Conservation (phyloP, 495 filamentous ascomycete species). For the Hypoxylon lenormandii region DNA sequence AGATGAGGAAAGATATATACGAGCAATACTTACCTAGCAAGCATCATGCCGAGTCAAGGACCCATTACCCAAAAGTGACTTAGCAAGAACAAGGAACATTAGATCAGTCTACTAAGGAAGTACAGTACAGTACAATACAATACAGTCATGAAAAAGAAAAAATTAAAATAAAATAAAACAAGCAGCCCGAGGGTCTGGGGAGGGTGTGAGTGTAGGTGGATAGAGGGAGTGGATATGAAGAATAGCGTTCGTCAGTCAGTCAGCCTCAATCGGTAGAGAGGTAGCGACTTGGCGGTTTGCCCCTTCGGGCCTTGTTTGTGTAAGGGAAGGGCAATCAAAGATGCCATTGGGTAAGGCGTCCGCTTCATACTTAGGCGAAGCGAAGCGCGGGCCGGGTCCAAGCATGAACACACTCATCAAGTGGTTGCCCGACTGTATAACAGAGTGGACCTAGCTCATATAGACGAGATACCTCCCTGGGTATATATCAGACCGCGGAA, state of each 20-base stretch:
- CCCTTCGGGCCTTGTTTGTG: slow-evolving; percentile 21
- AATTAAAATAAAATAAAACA: slow-evolving; percentile 12
- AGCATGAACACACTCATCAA: slow-evolving; percentile 15
- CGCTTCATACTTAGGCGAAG: slow-evolving; percentile 21
- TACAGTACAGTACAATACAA: slow-evolving; percentile 29
- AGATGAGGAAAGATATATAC: slow-evolving; percentile 41
- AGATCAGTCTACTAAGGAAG: slow-evolving; percentile 26
- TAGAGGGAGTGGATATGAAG: slow-evolving; percentile 35
- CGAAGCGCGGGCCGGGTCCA: slow-evolving; percentile 33
- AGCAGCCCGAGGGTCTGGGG: slow-evolving; percentile 45
- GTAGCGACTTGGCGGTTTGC: slow-evolving; percentile 34
- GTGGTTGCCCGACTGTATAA: slow-evolving; percentile 22
- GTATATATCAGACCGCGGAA: slow-evolving; percentile 10
- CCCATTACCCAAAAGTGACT: slow-evolving; percentile 25
- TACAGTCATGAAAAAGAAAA: slow-evolving; percentile 5
- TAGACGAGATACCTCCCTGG: slow-evolving; percentile 1
- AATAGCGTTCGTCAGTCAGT: slow-evolving; percentile 44
- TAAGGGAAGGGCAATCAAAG: slow-evolving; percentile 6
- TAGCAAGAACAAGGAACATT: slow-evolving; percentile 30
- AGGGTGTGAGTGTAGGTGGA: slow-evolving; percentile 45
- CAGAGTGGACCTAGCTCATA: not conserved
- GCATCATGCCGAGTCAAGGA: slow-evolving; percentile 25
- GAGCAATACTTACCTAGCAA: slow-evolving; percentile 16
- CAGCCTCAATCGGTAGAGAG: slow-evolving; percentile 44
- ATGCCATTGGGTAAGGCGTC: slow-evolving; percentile 20